Base-by-base conservation (phyloP, 306 rosid genomes). In the Casuarina cunninghamiana region DNA sequence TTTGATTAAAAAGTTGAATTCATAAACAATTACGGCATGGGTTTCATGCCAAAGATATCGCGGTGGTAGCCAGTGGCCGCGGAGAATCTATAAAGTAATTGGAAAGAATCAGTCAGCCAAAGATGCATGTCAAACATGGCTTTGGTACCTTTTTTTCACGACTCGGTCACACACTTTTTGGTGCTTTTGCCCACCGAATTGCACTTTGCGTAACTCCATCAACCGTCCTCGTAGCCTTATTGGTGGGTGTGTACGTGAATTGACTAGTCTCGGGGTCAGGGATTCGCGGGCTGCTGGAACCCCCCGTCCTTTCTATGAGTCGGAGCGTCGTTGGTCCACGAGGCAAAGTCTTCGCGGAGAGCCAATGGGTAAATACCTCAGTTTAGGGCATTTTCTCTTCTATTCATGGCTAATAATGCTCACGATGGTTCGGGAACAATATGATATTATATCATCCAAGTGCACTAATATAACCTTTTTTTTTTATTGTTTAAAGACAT, bases 61-160 rank as follows among this genome's bases (percentile, higher is more conserved):
- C n/a, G 8, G 37, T 15, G 72, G 26, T 5, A 65, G 37, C 6
- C 1, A 15, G 49, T 15, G 38, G 81, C 73, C 58, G 1, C 57
- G 17, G 5, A 69, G 84, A 84, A 79, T 77, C 83, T 61, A 70
- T 6, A 42, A 72, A 77, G 49, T 45, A 43, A 26, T 15, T 41
- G 6, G 51, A 45, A 69, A 39, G 80, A 81, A 81, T 58, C 13
- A 17, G 86, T 65, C 76, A 82, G 68, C 41, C 26, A 77, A 70
- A 77, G 49, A 70, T 61, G 53, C 69, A 80, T 71, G 83, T 82
- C 75, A 71, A 83, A 75, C 73, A 71, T 66, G 53, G 44, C 9
- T 58, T 71, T 73, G 68, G 79, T 50, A 41, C 55, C 69, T 72
- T 53, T 43, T 38, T 17, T 43, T 5, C 17, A 38, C 3, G 60